phyloP scores from a whole-genome alignment of 139 green algal species.

The Chlamydomonas incerta region DNA sequence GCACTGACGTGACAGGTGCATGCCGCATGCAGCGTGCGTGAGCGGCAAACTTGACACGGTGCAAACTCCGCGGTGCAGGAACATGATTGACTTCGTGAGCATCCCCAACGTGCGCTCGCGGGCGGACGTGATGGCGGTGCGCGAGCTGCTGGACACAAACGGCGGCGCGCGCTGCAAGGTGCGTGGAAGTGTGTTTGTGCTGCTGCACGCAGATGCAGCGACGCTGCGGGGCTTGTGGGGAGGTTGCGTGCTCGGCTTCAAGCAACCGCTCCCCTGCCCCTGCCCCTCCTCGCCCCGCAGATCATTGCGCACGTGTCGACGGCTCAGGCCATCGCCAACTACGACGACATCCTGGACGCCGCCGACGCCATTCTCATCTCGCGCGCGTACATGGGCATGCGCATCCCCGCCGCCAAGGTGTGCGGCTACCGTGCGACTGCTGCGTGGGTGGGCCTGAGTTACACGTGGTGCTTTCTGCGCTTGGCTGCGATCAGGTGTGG shows the following conservation, averaged over 20 bases:
- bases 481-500: no score
- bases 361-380: constrained; percentile 70
- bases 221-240: no score
- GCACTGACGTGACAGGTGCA: no score
- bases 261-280: no score
- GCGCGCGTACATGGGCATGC: constrained; percentile 68
- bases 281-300: neutral
- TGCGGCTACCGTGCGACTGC: neutral
- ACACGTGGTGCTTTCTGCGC: no score
- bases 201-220: no score
- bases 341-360: constrained; percentile 66
- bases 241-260: no score
- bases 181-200: constrained; percentile 44
- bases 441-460: no score
- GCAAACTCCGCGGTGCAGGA: neutral
- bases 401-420: constrained; percentile 63
- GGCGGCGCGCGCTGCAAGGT: constrained; percentile 63
- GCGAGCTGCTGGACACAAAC: constrained; percentile 59
- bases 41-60: no score
- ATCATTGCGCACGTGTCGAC: constrained; percentile 84
- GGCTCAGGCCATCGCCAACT: constrained; percentile 64
- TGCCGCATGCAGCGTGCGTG: no score
- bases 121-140: constrained; percentile 58
- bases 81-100: constrained; percentile 63
- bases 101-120: constrained; percentile 55